Percentiles rank a stretch among this genome's conserved stretches.
Evolutionary conservation across 208 protist genomes (phyloP).

Genomic region (Polymyxa betae): DNA sequence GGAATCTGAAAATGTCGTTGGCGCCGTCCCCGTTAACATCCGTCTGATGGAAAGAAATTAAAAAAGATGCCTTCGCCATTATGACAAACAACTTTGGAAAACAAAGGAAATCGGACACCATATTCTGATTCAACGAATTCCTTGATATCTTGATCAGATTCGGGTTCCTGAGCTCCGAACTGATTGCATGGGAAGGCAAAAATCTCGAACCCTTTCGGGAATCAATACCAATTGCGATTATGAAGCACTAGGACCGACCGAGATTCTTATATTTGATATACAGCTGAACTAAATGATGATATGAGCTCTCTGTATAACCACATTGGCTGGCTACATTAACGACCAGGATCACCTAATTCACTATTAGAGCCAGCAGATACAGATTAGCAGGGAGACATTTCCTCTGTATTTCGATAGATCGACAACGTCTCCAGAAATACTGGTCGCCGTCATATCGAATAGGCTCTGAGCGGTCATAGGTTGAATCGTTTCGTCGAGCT

Average conservation of each 20-base stretch:
- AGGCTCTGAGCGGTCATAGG: too few species aligned
- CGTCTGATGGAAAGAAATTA: neutral
- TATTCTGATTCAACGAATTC: neutral
- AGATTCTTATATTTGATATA: neutral
- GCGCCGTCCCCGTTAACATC: neutral
- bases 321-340: neutral
- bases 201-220: neutral
- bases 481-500: too few species aligned
- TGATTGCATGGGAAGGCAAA: neutral
- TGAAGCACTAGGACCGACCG: neutral
- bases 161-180: neutral
- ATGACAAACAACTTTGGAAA: neutral
- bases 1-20: neutral
- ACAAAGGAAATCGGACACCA: neutral
- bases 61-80: neutral
- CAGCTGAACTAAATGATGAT: neutral
- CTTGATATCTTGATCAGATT: neutral
- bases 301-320: neutral
- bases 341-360: neutral
- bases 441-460: neutral
- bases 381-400: neutral
- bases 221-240: neutral
- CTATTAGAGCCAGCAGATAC: neutral
- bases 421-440: neutral
- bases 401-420: neutral